phyloP scores from a whole-genome alignment of 2,329 filamentous ascomycete genomes.

The Gremmenia infestans region DNA sequence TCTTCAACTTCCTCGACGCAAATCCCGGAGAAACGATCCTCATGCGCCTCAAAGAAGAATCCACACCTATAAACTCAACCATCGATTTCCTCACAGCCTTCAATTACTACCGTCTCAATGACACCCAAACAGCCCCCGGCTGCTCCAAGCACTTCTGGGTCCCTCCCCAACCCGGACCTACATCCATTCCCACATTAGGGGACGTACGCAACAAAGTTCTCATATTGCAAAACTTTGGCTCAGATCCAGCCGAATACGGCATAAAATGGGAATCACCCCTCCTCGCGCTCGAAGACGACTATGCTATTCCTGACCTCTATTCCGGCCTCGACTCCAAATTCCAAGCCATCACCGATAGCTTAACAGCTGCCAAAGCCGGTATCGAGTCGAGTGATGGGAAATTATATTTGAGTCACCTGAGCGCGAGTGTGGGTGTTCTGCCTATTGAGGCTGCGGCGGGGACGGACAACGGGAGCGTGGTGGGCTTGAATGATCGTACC shows the following conservation, averaged over 20 bases:
- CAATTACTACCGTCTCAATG: constrained; percentile 35
- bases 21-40: constrained; percentile 44
- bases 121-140: constrained; percentile 34
- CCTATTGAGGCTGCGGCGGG: constrained; percentile 48
- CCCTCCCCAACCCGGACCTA: constrained; percentile 25
- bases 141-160: constrained; percentile 35
- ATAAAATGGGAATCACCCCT: constrained; percentile 41
- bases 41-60: constrained; percentile 48
- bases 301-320: constrained; percentile 39
- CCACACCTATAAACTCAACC: constrained; percentile 30
- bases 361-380: constrained; percentile 34
- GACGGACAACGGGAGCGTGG: constrained; percentile 21
- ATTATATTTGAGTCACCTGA: constrained; percentile 44
- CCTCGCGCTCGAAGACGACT: constrained; percentile 44
- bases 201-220: constrained; percentile 42
- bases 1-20: constrained; percentile 42
- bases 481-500: constrained; percentile 42
- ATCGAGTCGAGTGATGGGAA: constrained; percentile 17
- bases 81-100: constrained; percentile 41
- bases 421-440: constrained; percentile 43
- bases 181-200: constrained; percentile 37
- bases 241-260: constrained; percentile 34
- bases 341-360: constrained; percentile 23
- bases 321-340: constrained; percentile 41
- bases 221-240: constrained; percentile 43